Conservation (phyloP, 495 filamentous ascomycete genomes). For the Penicillium simplicissimum region DNA sequence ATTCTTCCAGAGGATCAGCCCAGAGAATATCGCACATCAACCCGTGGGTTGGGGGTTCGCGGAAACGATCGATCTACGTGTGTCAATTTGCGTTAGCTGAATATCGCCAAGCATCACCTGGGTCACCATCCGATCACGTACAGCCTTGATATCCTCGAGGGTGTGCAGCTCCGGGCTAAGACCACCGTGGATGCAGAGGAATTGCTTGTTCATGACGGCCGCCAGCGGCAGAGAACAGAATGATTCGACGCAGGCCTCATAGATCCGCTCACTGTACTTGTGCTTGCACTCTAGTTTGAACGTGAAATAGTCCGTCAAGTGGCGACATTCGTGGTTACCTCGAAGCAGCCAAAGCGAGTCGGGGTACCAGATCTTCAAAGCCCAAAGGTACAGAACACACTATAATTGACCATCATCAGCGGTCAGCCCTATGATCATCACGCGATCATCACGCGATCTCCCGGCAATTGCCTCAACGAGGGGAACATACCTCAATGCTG, state of each 20-base stretch:
- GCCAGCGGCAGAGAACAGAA: conserved; percentile 94
- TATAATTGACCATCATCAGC: conserved; percentile 24
- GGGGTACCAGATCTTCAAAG: conserved; percentile 98
- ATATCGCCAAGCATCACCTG: neutral
- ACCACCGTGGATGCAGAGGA: conserved; percentile 96
- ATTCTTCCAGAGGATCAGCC: conserved; percentile 98
- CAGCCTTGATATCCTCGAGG: conserved; percentile 86
- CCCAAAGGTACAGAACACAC: conserved; percentile 97
- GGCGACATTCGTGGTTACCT: conserved; percentile 97
- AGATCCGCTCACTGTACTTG: conserved; percentile 95
- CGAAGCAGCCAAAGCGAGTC: conserved; percentile 95
- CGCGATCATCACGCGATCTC: neutral
- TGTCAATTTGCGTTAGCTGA: neutral
- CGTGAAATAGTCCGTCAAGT: conserved; percentile 99
- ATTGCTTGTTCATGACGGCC: conserved; percentile 99
- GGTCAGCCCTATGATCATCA: conserved; percentile 10
- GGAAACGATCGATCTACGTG: conserved; percentile 91
- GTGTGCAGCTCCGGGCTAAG: conserved; percentile 95
- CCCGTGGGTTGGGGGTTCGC: conserved; percentile 94
- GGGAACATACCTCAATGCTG: conserved; percentile 76
- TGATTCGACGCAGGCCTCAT: conserved; percentile 97
- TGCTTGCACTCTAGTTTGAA: conserved; percentile 99
- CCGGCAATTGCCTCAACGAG: neutral
- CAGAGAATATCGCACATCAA: conserved; percentile 99
- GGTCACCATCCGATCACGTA: conserved; percentile 43